Percentiles rank a stretch among this genome's conserved stretches.
These are phyloP conservation scores for Anisogramma anomala DNA, from an alignment of 2,329 filamentous ascomycete species.

Conservation along the genomic window DNA sequence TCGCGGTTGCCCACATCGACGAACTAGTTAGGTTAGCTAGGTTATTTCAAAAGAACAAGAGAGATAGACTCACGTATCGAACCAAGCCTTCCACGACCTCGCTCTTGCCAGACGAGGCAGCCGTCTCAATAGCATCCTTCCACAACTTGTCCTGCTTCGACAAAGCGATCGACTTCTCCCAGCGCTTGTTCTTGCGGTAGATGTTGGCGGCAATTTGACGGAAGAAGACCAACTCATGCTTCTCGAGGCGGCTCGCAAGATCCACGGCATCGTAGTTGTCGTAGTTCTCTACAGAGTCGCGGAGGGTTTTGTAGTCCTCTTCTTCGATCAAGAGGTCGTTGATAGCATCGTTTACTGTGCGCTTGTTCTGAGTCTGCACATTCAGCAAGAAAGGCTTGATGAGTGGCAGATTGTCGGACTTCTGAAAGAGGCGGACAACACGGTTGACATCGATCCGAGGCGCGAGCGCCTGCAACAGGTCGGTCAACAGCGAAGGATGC, in stretches of 20 bases:
- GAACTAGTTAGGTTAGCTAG: conserved; percentile 51
- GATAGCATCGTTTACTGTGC: conserved; percentile 93
- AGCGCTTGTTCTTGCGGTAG: conserved; percentile 99
- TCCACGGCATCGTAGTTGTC: conserved; percentile 98
- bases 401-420: conserved; percentile 92
- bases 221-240: conserved; percentile 98
- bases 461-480: conserved; percentile 85
- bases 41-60: not conserved
- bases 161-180: conserved; percentile 96
- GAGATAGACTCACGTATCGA: conserved; percentile 69
- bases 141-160: conserved; percentile 99
- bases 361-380: conserved; percentile 95
- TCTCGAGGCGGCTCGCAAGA: conserved; percentile 83
- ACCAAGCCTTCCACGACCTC: conserved; percentile 93
- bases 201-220: conserved; percentile 96
- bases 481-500: conserved; percentile 90
- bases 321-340: conserved; percentile 97
- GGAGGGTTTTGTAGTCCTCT: conserved; percentile 97
- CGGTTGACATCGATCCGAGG: conserved; percentile 93
- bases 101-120: conserved; percentile 78
- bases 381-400: conserved; percentile 98
- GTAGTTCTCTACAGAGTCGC: conserved; percentile 95
- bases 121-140: conserved; percentile 98
- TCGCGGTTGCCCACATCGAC: conserved; percentile 98
- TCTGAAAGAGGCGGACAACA: conserved; percentile 98